Evolutionary conservation across 148 eudicot genomes (phyloP), one percentile per base, ranked within the genome.

Genomic region (Beta vulgaris): DNA sequence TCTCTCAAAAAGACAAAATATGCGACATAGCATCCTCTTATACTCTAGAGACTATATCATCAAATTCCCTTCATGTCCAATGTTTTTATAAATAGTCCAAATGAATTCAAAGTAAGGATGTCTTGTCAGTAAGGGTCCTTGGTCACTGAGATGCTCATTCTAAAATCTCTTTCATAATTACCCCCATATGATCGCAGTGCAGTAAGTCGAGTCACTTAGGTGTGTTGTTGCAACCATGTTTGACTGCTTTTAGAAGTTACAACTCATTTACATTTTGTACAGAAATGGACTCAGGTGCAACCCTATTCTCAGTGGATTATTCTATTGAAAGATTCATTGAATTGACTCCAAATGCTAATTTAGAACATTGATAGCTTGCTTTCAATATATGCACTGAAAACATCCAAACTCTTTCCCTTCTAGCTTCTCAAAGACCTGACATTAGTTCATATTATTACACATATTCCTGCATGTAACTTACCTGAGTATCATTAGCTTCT

Each of bases 401-500:
- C 26, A n/a, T 59, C 28, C 3, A 1, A 54, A n/a, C 35, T 16
- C 25, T 23, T 37, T 59, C 26, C 42, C 6, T 26, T 75, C 40
- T 66, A 4, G 28, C 6, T 32, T 67, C 25, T 26, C 36, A 49
- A 64, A 37, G 46, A n/a, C 68, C 36, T 9, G 14, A 64, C 58
- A 51, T 62, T 21, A 62, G 31, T 61, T 29, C 31, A 26, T 31
- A 23, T 28, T 36, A 69, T 28, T 25, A 14, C n/a, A n/a, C n/a
- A 46, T 6, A 31, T 29, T 61, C 61, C 48, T 46, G 29, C n/a
- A 37, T 32, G 35, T 23, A 62, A 57, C 74, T 54, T 51, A 91
- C 98, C 97, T 95, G 98, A 59, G 97, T 87, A 77, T 95, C 98
- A 83, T 92, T 95, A 65, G 97, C 97, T 81, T 95, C 98, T 53